A percentile compares a stretch with the other conserved stretches of the same genome.
Conservation (phyloP, 2,329 filamentous ascomycete species). For the Talaromyces sp. region DNA sequence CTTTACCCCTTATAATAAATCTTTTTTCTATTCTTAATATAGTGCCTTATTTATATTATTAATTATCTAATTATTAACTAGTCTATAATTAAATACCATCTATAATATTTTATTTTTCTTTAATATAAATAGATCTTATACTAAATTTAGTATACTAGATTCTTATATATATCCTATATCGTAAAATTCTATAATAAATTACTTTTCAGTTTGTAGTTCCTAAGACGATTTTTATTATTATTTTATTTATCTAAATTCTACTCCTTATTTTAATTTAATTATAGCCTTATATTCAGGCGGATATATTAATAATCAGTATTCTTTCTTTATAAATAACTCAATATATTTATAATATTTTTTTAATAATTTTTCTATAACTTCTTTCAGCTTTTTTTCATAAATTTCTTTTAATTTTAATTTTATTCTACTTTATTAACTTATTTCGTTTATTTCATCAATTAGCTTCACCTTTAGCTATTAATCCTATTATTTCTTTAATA, state of each 20-base stretch:
- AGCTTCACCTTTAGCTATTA: no score
- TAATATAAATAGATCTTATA: not conserved
- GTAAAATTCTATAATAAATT: slow-evolving; percentile 2
- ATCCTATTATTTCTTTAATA: no score
- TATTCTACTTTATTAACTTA: no score
- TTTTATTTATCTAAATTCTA: no score
- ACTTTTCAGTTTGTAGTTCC: no score
- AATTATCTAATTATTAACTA: slow-evolving; percentile 1
- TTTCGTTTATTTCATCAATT: no score
- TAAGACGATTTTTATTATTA: not conserved
- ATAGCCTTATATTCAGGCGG: not conserved
- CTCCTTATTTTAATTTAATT: not conserved
- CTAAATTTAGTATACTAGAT: not conserved
- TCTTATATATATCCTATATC: not conserved
- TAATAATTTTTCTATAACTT: no score
- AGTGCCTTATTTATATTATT: not conserved
- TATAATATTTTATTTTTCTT: not conserved
- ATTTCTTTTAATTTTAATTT: no score
- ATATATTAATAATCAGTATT: not conserved
- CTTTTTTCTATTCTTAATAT: not conserved
- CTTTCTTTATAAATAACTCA: not conserved
- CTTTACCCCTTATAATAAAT: no score
- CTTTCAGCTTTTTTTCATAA: no score
- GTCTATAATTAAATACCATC: not conserved
- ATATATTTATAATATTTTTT: not conserved